phyloP scores from a whole-genome alignment of 495 filamentous ascomycete species.

The Podospora pseudoanserina region DNA sequence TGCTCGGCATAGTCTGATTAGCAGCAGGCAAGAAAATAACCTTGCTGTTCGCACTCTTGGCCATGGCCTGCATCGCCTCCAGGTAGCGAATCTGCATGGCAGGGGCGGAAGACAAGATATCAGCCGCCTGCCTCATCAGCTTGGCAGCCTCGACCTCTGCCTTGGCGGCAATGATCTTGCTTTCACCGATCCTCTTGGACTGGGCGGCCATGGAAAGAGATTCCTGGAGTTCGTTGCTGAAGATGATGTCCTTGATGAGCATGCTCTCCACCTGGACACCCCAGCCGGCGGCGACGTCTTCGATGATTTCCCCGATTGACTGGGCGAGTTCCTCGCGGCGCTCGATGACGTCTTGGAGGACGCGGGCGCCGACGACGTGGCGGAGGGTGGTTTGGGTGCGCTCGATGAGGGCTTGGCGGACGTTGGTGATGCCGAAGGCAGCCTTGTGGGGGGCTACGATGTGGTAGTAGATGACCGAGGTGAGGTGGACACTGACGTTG shows the following conservation, averaged over 20 bases:
- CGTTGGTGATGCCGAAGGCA: slow-evolving; percentile 93
- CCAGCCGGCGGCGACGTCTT: slow-evolving; percentile 91
- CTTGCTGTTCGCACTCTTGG: slow-evolving; percentile 91
- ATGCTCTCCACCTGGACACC: slow-evolving; percentile 95
- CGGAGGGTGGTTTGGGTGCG: slow-evolving; percentile 97
- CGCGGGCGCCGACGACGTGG: slow-evolving; percentile 93
- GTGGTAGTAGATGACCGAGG: slow-evolving; percentile 99
- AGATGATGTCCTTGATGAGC: slow-evolving; percentile 99
- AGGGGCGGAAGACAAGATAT: slow-evolving; percentile 87
- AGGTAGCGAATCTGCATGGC: slow-evolving; percentile 99
- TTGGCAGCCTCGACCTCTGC: slow-evolving; percentile 97
- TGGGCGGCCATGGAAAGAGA: slow-evolving; percentile 99
- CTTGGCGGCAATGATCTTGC: slow-evolving; percentile 94
- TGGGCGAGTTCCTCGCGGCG: slow-evolving; percentile 95
- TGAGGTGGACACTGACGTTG: slow-evolving; percentile 90
- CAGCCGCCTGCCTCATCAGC: slow-evolving; percentile 95
- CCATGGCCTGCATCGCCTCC: slow-evolving; percentile 99
- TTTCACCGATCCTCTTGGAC: slow-evolving; percentile 95
- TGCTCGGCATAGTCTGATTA: slow-evolving; percentile 59
- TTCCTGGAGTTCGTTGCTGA: slow-evolving; percentile 92
- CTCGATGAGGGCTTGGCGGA: slow-evolving; percentile 91
- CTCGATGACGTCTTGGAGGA: slow-evolving; percentile 98
- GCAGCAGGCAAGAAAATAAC: slow-evolving; percentile 87
- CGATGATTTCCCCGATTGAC: slow-evolving; percentile 95
- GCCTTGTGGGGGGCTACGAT: slow-evolving; percentile 93